Evolutionary conservation across 768 basidiomycete species (phyloP).

Genomic region (Trametes sanguinea): DNA sequence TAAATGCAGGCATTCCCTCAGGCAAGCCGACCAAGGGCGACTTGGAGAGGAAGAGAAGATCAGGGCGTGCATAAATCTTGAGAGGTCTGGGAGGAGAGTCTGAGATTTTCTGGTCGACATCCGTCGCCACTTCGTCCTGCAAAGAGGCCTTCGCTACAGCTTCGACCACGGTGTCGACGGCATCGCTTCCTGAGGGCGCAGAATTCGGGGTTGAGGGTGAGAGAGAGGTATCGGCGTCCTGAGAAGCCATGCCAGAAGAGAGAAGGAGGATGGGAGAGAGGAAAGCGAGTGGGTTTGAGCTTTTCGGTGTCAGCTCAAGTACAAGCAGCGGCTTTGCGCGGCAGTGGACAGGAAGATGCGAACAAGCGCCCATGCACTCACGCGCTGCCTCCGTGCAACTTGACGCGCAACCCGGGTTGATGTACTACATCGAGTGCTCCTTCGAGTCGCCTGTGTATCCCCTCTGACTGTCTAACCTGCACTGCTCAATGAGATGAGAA

Average conservation of each 20-base stretch:
- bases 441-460: not conserved
- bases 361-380: slow-evolving; percentile 4
- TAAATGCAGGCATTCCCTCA: slow-evolving; percentile 75
- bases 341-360: slow-evolving; percentile 3
- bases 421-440: not conserved
- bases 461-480: too few species aligned
- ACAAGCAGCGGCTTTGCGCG: slow-evolving; percentile 3
- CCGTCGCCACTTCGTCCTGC: slow-evolving; percentile 30
- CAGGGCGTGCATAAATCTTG: slow-evolving; percentile 67
- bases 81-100: slow-evolving; percentile 45
- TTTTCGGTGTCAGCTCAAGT: slow-evolving; percentile 20
- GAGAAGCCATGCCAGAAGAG: slow-evolving; percentile 17
- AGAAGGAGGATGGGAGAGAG: slow-evolving; percentile 2
- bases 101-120: slow-evolving; percentile 35
- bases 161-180: slow-evolving; percentile 34
- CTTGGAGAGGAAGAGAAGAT: slow-evolving; percentile 66
- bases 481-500: too few species aligned
- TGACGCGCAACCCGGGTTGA: not conserved
- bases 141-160: slow-evolving; percentile 38
- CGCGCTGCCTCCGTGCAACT: not conserved
- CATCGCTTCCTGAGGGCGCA: not conserved
- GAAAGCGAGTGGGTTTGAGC: slow-evolving; percentile 13
- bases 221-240: slow-evolving; percentile 9
- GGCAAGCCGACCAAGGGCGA: slow-evolving; percentile 79
- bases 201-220: not conserved